Base-by-base conservation (phyloP, 805 yeast species). In the Schwanniomyces yamadae region DNA sequence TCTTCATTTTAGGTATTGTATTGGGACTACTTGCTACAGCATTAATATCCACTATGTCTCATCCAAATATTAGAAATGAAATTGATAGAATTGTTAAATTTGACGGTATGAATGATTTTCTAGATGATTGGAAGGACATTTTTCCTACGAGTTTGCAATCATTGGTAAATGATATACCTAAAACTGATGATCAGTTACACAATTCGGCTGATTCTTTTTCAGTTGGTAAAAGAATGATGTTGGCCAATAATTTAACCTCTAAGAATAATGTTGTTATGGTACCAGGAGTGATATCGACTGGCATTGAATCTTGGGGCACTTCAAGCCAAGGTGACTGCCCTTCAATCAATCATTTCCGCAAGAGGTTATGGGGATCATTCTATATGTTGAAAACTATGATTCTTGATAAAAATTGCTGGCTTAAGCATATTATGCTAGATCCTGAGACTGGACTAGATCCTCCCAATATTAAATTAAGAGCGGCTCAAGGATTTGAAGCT, bases 261-360 rank as follows among this genome's bases (percentile, higher is more conserved):
- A 77, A 84, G 44, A 73, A 78, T 59, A 95, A 95, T 5, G 95
- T 93, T 10, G 76, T 93, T 3, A 75, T 93, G 81, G 87, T 93
- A 13, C 99, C 99, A 0, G 99, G 99, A 3, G 97, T 91, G 10
- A 86, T 87, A 36, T 85, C 96, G 20, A 90, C 98, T 0, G 97
- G 97, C 4, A 70, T 93, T 23, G 99, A 93, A 59, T 81, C 89
- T 32, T 93, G 99, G 99, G 83, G 95, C 0, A 67, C 86, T 2
- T 89, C 89, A 8, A 74, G 82, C 4, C 76, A 68, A 2, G 71
- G 69, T 6, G 93, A 81, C 5, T 93, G 99, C 57, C 93, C 95
- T 4, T 75, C 88, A 24, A 77, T 81, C 40, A 73, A 80, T 7
- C 95, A 91, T 59, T 93, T 91, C 64, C 72, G 99, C 34, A 90